Evolutionary conservation across 768 basidiomycete species (phyloP).

Genomic region (Boletellus ananiceps): DNA sequence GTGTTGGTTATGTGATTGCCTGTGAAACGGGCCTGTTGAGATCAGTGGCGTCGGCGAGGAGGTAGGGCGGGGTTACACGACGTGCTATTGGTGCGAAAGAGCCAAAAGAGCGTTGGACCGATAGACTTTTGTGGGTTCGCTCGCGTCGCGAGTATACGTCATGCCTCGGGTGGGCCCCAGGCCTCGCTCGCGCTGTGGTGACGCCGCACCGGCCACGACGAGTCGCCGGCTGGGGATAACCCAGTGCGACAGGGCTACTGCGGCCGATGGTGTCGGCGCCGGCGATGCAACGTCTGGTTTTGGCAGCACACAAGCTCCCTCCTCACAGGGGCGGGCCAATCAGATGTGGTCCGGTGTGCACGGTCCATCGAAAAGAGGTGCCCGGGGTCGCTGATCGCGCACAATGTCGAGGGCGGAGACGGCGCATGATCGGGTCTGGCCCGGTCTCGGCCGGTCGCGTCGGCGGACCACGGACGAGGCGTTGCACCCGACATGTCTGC

Average conservation of each 20-base stretch:
- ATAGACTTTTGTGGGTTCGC: constrained; percentile 3
- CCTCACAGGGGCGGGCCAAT: too few relatives aligned
- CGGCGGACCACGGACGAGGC: too few relatives aligned
- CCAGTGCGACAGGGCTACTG: background rate
- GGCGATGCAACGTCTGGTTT: background rate
- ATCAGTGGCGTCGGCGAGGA: constrained; percentile 15
- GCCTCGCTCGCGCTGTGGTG: too few relatives aligned
- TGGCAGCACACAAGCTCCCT: constrained; percentile 3
- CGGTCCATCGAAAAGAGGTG: too few relatives aligned
- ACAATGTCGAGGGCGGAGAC: too few relatives aligned
- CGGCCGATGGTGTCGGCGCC: constrained; percentile 18
- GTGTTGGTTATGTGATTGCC: constrained; percentile 9
- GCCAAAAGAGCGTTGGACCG: constrained; percentile 1
- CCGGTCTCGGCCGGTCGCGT: too few relatives aligned
- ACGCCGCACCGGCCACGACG: constrained; percentile 1
- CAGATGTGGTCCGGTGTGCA: too few relatives aligned
- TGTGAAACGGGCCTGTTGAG: background rate
- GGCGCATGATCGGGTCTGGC: too few relatives aligned
- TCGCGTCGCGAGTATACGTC: constrained; percentile 4
- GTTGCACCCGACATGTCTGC: constrained; percentile 12
- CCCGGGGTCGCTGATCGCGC: too few relatives aligned
- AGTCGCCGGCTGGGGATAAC: background rate
- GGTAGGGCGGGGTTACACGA: background rate
- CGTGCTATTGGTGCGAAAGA: background rate
- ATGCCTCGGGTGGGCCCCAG: background rate